Conservation (phyloP, 2,329 filamentous ascomycete genomes). For the Colletotrichum spinosum region DNA sequence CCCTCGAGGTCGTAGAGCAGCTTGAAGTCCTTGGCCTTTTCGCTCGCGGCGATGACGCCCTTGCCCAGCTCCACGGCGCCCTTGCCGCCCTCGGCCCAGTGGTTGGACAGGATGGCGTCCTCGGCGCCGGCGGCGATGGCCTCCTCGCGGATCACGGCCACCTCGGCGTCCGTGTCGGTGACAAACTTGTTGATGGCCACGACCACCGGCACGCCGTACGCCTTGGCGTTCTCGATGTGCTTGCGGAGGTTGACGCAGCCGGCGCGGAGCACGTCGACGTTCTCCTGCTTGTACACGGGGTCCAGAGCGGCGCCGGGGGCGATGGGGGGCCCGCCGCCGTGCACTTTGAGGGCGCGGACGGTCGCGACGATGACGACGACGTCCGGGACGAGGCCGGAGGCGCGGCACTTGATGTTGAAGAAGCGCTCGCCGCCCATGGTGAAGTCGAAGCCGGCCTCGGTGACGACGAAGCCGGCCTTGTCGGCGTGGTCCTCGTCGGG, state of each 20-base stretch:
- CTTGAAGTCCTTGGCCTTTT: conserved; percentile 88
- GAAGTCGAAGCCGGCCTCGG: conserved; percentile 98
- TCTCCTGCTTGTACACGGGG: conserved; percentile 92
- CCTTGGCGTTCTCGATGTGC: conserved; percentile 90
- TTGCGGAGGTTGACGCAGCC: conserved; percentile 96
- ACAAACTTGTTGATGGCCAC: conserved; percentile 98
- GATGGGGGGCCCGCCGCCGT: conserved; percentile 96
- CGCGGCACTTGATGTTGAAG: conserved; percentile 99
- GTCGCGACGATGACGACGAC: conserved; percentile 96
- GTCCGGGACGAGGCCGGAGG: conserved; percentile 91
- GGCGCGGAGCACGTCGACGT: conserved; percentile 87
- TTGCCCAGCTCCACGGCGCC: conserved; percentile 91
- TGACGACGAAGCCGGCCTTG: conserved; percentile 93
- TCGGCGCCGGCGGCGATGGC: conserved; percentile 91
- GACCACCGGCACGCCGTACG: conserved; percentile 92
- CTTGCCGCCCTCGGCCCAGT: conserved; percentile 95
- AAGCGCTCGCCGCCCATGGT: conserved; percentile 99
- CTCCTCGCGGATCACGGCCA: conserved; percentile 89
- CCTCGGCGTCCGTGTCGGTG: conserved; percentile 93
- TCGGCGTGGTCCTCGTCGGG: conserved; percentile 84
- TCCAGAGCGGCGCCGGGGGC: conserved; percentile 86
- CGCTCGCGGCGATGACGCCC: conserved; percentile 84
- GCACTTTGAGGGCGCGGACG: conserved; percentile 94
- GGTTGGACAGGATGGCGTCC: conserved; percentile 92
- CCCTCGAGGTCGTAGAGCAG: conserved; percentile 86